phyloP scores from a whole-genome alignment of 257 asterid species.

The Przewalskia tangutica region DNA sequence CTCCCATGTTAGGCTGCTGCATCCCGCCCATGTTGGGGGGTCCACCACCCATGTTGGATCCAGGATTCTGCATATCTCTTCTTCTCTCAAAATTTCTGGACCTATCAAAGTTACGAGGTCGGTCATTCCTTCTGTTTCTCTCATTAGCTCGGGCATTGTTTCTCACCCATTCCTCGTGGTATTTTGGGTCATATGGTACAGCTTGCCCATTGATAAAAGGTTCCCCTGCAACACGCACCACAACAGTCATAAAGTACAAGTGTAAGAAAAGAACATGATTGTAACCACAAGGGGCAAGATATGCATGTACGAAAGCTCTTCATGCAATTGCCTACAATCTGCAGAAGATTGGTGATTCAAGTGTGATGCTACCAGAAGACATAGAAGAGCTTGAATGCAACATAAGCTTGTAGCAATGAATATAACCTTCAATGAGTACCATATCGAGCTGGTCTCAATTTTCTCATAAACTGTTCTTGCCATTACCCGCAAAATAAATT shows the following conservation, averaged over 20 bases:
- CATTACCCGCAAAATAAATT: neutral
- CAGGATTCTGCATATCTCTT: slow-evolving; percentile 25
- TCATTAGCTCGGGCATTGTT: slow-evolving; percentile 72
- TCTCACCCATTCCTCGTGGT: slow-evolving; percentile 97
- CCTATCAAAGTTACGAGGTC: slow-evolving; percentile 61
- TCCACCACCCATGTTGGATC: slow-evolving; percentile 16
- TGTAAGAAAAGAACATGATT: neutral
- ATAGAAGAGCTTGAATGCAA: neutral
- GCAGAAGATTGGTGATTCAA: neutral
- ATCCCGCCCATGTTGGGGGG: slow-evolving; percentile 22
- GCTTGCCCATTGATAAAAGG: slow-evolving; percentile 94
- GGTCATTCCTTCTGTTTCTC: slow-evolving; percentile 63
- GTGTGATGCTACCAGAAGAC: neutral
- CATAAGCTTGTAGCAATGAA: neutral
- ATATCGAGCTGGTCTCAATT: neutral
- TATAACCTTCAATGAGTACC: neutral
- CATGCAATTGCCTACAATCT: neutral
- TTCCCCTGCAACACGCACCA: slow-evolving; percentile 50
- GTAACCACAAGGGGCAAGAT: neutral
- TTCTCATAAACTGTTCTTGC: neutral
- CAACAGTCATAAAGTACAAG: neutral
- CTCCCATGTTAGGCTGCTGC: slow-evolving; percentile 11
- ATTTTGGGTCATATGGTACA: slow-evolving; percentile 86
- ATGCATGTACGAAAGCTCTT: neutral
- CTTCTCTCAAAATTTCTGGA: slow-evolving; percentile 57